phyloP scores from a whole-genome alignment of 306 rosid genomes.

The Cyclanthera cordifolia region DNA sequence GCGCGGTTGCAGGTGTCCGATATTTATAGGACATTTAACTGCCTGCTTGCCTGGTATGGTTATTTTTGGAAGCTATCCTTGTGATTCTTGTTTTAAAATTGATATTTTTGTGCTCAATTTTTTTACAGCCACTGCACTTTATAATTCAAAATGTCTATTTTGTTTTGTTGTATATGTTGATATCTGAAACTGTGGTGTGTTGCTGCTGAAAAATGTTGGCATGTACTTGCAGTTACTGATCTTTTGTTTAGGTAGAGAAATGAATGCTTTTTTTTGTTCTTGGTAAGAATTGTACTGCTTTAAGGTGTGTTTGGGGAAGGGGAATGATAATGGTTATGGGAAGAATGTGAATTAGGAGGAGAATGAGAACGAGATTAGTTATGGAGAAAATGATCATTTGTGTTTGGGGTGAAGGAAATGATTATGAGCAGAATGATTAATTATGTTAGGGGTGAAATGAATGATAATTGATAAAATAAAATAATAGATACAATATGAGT shows the following conservation, averaged over 20 bases:
- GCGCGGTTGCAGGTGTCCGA: slow-evolving; percentile 12
- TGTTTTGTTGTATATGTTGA: neutral
- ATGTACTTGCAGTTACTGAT: neutral
- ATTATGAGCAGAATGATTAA: no score
- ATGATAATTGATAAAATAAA: no score
- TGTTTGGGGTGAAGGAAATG: no score
- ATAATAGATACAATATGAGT: no score
- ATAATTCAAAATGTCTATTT: neutral
- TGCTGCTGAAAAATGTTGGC: neutral
- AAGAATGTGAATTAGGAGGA: no score
- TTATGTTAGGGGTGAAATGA: no score
- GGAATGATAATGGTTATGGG: no score
- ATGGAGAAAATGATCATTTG: no score
- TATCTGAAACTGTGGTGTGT: neutral
- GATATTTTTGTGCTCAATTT: neutral
- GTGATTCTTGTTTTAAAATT: slow-evolving; percentile 8
- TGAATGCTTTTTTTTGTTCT: no score
- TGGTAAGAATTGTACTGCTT: no score
- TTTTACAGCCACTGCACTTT: neutral
- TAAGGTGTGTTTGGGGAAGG: no score
- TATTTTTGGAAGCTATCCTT: neutral
- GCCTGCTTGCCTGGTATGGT: slow-evolving; percentile 16
- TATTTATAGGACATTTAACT: slow-evolving; percentile 14
- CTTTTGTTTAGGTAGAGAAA: neutral
- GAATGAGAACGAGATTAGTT: no score